These are phyloP conservation scores for Fennellomyces sp. DNA, from an alignment of 371 early-diverging fungal genomes.

Conservation along the genomic window DNA sequence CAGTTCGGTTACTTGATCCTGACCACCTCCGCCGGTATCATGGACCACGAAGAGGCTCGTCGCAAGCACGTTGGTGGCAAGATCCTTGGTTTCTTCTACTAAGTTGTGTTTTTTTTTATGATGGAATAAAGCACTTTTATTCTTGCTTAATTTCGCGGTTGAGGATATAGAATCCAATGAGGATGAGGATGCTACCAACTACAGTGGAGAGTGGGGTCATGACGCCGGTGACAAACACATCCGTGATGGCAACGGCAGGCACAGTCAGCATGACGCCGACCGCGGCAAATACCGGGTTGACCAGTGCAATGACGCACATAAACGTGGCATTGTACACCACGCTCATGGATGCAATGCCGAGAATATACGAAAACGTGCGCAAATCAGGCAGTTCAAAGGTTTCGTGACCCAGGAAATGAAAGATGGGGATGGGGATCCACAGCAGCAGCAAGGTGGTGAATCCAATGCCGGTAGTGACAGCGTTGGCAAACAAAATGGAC, in stretches of 20 bases:
- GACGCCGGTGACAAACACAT: constrained; percentile 56
- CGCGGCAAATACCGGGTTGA: constrained; percentile 82
- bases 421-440: constrained; percentile 79
- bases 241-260: constrained; percentile 72
- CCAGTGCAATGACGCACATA: constrained; percentile 78
- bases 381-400: constrained; percentile 65
- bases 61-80: constrained; percentile 99
- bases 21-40: constrained; percentile 99
- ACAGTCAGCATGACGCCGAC: constrained; percentile 85
- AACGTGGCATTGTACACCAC: constrained; percentile 78
- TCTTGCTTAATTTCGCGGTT: constrained; percentile 28
- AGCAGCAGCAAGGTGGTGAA: constrained; percentile 57
- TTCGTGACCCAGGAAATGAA: constrained; percentile 67
- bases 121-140: background rate
- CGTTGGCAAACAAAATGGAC: constrained; percentile 72
- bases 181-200: constrained; percentile 55
- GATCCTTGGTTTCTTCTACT: constrained; percentile 92
- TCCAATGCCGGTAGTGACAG: constrained; percentile 70
- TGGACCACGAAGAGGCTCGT: constrained; percentile 99
- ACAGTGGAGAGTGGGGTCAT: constrained; percentile 54
- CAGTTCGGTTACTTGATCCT: constrained; percentile 98
- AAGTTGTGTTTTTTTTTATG: constrained; percentile 16
- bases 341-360: constrained; percentile 70
- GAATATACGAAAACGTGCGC: constrained; percentile 53
- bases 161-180: constrained; percentile 56